These are phyloP conservation scores for Ciborinia camelliae DNA, from an alignment of 2,329 filamentous ascomycete genomes.

Conservation along the genomic window DNA sequence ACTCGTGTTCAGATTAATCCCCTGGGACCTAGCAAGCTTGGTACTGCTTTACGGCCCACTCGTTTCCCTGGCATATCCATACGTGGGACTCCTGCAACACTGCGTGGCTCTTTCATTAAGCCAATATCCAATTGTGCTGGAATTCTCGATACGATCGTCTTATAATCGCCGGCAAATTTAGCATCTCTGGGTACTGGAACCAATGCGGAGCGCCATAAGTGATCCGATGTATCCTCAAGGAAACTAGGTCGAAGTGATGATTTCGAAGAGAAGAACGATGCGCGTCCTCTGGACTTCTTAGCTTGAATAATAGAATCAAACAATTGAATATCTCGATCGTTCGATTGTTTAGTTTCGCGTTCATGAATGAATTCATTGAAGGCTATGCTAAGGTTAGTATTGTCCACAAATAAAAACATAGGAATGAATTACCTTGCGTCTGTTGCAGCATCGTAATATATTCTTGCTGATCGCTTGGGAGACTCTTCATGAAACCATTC, in stretches of 20 bases:
- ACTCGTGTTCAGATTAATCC: constrained; percentile 9
- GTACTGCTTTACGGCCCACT: constrained; percentile 38
- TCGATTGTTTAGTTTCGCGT: constrained; percentile 62
- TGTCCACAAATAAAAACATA: constrained; percentile 27
- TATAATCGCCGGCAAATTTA: constrained; percentile 62
- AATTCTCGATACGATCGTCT: constrained; percentile 58
- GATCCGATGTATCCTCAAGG: constrained; percentile 69
- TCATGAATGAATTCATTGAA: constrained; percentile 87
- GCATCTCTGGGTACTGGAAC: constrained; percentile 56
- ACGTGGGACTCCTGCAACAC: constrained; percentile 81
- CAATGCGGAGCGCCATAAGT: constrained; percentile 71
- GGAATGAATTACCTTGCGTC: constrained; percentile 54
- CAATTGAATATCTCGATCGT: constrained; percentile 65
- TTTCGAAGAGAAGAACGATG: constrained; percentile 48
- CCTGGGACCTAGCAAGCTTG: constrained; percentile 35
- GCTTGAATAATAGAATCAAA: constrained; percentile 84
- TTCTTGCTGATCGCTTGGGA: constrained; percentile 63
- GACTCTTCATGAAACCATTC: constrained; percentile 60
- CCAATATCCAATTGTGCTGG: constrained; percentile 81
- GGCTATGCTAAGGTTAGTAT: constrained; percentile 47
- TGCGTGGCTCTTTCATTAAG: constrained; percentile 87
- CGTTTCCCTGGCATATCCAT: constrained; percentile 40
- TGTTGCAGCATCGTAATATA: constrained; percentile 62
- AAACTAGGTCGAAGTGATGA: constrained; percentile 49
- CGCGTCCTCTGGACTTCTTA: constrained; percentile 63